Evolutionary conservation across 202 grass and related monocot species (phyloP), one percentile per base, ranked within the genome.

Genomic region (Thinopyrum obtusiflorum): DNA sequence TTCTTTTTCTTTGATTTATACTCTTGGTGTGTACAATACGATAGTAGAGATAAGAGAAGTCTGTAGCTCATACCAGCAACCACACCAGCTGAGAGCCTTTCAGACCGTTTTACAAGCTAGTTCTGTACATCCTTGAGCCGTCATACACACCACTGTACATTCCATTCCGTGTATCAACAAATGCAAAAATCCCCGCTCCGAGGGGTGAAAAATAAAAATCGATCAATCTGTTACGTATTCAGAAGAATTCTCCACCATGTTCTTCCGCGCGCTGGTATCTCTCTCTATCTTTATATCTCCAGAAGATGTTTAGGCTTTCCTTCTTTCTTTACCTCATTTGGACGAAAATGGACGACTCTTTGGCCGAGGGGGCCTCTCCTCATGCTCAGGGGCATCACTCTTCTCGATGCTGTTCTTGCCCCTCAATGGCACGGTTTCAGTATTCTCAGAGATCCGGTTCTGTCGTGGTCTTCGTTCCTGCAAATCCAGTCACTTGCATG

Each of bases 351-450:
- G 20, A 51, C 86, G 86, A 72, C 46, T 85, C 72, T 68, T 91
- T 5, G 82, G 6, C 80, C 82, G 73, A 66, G 86, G 33, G 37
- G 86, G 86, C 59, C 78, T 88, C 65, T 5, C 79, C 37, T 91
- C 82, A 53, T 7, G 78, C 46, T 91, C 89, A 79, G 86, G 89
- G 59, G 73, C 78, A 47, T 91, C 89, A 72, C 89, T 88, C 78
- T 81, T 82, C 65, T 83, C 57, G 55, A 66, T 85, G 73, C 62
- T 85, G 67, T 62, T 88, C 53, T 85, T 91, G 71, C 86, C 89
- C 78, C 89, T 85, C 46, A 91, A 82, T 82, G 86, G 89, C 36
- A 78, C 82, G 0, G 86, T 91, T 85, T 91, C 86, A 51, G 89
- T 85, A 68, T 47, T 86, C 15, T 86, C 83, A 82, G 73, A 28